These are phyloP conservation scores for Acanthamoeba healyi DNA, from an alignment of 208 protist species.

Conservation along the genomic window DNA sequence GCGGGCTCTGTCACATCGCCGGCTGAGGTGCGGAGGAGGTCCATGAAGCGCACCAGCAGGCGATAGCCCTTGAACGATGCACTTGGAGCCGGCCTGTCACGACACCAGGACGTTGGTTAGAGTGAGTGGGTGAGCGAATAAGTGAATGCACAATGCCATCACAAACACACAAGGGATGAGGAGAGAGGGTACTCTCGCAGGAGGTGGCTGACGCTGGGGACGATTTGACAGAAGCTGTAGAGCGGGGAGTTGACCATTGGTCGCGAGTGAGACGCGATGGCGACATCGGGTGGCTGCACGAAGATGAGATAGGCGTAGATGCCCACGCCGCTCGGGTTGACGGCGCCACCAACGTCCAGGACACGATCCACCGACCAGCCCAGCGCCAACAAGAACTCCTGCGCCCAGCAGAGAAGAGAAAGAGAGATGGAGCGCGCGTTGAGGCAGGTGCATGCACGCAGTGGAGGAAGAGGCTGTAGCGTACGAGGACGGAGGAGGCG, in stretches of 20 bases:
- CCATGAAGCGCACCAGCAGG: constrained; percentile 6
- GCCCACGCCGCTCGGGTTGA: not conserved
- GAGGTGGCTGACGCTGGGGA: constrained; percentile 13
- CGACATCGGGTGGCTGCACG: not conserved
- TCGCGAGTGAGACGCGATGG: not conserved
- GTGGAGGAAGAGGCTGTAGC: not conserved
- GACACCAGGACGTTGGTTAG: not conserved
- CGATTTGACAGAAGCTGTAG: constrained; percentile 29
- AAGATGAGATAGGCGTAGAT: constrained; percentile 30
- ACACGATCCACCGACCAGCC: not conserved
- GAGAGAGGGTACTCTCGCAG: constrained; percentile 11
- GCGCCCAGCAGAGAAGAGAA: not conserved
- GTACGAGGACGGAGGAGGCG: not conserved
- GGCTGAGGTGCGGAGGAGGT: not conserved
- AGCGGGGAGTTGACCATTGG: constrained; percentile 37
- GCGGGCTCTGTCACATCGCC: not conserved
- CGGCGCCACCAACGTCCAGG: not conserved
- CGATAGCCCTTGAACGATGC: constrained; percentile 55
- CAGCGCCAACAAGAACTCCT: constrained; percentile 10
- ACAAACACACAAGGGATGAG: not conserved
- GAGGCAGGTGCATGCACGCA: too few species aligned
- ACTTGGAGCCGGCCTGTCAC: not conserved
- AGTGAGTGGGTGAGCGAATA: not conserved
- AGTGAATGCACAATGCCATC: too few species aligned
- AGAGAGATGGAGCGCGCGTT: not conserved